These are phyloP conservation scores for Tetrapisispora namnaoensis DNA, from an alignment of 805 yeast species.

Conservation along the genomic window DNA sequence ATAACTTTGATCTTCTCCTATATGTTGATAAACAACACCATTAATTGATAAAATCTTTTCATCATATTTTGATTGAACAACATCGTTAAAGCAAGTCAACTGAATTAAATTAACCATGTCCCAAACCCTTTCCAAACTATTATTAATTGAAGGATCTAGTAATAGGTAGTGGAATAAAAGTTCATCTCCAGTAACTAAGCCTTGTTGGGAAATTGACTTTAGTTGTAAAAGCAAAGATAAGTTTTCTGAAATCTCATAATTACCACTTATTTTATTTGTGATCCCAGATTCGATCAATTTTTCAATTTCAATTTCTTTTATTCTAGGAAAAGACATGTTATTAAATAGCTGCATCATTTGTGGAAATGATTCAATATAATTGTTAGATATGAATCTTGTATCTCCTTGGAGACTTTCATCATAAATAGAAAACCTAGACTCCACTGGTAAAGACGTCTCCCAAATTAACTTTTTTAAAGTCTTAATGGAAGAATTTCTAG, in stretches of 20 bases:
- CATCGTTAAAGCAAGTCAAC: constrained; percentile 23
- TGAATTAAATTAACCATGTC: constrained; percentile 23
- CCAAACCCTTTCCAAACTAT: constrained; percentile 18
- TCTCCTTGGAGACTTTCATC: constrained; percentile 16
- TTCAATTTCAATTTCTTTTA: constrained; percentile 24
- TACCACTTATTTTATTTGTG: constrained; percentile 7
- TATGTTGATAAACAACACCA: constrained; percentile 23
- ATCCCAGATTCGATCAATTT: constrained; percentile 13
- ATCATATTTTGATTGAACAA: constrained; percentile 20
- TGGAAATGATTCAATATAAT: constrained; percentile 30
- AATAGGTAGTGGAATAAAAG: constrained; percentile 25
- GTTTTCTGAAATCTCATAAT: constrained; percentile 9
- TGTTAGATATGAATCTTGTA: constrained; percentile 11
- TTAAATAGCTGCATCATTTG: constrained; percentile 28
- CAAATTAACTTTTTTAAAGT: constrained; percentile 19
- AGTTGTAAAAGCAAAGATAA: constrained; percentile 24
- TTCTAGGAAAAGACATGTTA: constrained; percentile 23
- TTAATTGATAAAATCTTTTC: constrained; percentile 22
- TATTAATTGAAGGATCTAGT: constrained; percentile 6
- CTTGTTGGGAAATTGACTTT: constrained; percentile 29
- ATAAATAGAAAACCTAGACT: constrained; percentile 13
- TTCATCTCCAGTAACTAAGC: constrained; percentile 29
- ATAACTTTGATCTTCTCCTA: constrained; percentile 21
- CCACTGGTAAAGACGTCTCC: constrained; percentile 19
- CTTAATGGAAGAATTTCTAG: constrained; percentile 25